phyloP scores from a whole-genome alignment of 2,329 filamentous ascomycete genomes.

The Neonectria sp. region DNA sequence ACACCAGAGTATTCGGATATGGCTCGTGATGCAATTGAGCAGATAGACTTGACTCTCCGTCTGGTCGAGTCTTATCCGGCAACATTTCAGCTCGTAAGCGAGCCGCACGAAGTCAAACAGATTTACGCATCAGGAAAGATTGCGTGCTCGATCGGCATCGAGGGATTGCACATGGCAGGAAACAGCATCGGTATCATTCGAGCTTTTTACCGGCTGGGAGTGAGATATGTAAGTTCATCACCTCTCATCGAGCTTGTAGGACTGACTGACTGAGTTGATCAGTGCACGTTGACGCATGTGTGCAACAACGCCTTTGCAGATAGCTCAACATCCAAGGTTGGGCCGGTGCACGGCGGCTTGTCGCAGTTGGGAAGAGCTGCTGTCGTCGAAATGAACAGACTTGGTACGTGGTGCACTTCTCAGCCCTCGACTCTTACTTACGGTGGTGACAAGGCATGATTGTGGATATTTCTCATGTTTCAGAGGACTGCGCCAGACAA shows the following conservation, averaged over 20 bases:
- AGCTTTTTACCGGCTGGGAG: conserved; percentile 48
- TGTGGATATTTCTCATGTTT: conserved; percentile 51
- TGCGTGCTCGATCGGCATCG: conserved; percentile 54
- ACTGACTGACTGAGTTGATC: background rate
- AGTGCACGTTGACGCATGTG: conserved; percentile 47
- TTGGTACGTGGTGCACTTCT: conserved; percentile 29
- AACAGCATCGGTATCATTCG: conserved; percentile 53
- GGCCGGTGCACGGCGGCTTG: conserved; percentile 46
- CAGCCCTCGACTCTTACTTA: background rate
- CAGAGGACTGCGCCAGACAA: conserved; percentile 42
- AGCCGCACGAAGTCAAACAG: conserved; percentile 46
- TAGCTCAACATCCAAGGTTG: conserved; percentile 39
- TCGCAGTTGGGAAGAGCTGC: conserved; percentile 47
- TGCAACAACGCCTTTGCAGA: conserved; percentile 39
- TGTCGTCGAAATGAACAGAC: conserved; percentile 54
- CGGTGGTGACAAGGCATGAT: conserved; percentile 40
- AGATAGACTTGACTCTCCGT: conserved; percentile 43
- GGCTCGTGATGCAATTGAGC: conserved; percentile 34
- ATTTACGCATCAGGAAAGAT: conserved; percentile 50
- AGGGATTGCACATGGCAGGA: conserved; percentile 53
- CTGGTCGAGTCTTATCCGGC: conserved; percentile 45
- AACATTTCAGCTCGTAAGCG: conserved; percentile 42
- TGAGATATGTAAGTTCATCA: conserved; percentile 50
- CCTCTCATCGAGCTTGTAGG: too few relatives aligned
- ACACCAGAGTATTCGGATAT: conserved; percentile 42